These are phyloP conservation scores for Citrus unshiu DNA, from an alignment of 345 rosid genomes.

Conservation along the genomic window DNA sequence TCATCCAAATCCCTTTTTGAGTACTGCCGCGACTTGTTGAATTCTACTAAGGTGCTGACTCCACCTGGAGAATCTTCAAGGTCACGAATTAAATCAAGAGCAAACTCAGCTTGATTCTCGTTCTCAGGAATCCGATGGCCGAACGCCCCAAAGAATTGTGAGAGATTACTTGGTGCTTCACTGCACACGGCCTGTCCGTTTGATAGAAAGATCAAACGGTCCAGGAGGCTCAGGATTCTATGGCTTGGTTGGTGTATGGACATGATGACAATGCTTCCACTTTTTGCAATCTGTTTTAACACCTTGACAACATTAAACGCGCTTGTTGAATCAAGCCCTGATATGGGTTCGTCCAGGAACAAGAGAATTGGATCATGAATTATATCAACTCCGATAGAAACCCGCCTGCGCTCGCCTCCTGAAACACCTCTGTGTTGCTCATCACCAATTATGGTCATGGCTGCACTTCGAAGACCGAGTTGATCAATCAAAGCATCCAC, in stretches of 20 bases:
- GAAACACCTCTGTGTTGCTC: conserved; percentile 95
- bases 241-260: conserved; percentile 92
- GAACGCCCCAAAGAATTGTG: conserved; percentile 54
- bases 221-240: conserved; percentile 69
- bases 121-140: conserved; percentile 83
- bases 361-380: conserved; percentile 84
- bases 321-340: conserved; percentile 89
- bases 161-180: conserved; percentile 57
- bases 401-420: conserved; percentile 88
- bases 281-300: conserved; percentile 73
- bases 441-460: conserved; percentile 85
- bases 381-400: conserved; percentile 72
- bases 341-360: conserved; percentile 90
- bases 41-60: conserved; percentile 61
- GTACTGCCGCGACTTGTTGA: conserved; percentile 59
- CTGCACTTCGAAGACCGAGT: conserved; percentile 70
- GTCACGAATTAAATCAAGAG: conserved; percentile 74
- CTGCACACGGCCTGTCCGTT: conserved; percentile 71
- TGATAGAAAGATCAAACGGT: conserved; percentile 72
- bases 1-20: conserved; percentile 17
- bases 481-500: conserved; percentile 90
- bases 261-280: conserved; percentile 91
- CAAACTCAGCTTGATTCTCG: conserved; percentile 82
- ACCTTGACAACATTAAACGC: conserved; percentile 93
- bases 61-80: conserved; percentile 77